Percentiles rank a stretch among this genome's conserved stretches.
Evolutionary conservation across 2,329 filamentous ascomycete species (phyloP).

Genomic region (Pseudogymnoascus sp.): DNA sequence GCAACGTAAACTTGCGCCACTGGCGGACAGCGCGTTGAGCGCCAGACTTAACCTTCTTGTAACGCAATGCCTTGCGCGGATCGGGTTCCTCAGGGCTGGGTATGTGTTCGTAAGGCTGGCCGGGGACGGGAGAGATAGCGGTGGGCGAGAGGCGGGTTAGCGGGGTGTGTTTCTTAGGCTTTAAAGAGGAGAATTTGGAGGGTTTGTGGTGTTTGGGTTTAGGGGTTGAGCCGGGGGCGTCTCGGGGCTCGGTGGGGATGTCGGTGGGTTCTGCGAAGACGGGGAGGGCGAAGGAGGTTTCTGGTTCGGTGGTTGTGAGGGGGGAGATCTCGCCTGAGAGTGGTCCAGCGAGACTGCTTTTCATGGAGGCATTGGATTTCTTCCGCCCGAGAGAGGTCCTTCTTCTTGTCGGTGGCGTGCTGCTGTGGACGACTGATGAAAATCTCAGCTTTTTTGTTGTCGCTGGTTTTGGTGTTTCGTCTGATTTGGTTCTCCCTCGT

Average conservation of each 20-base stretch:
- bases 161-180: background rate
- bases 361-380: background rate
- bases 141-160: background rate
- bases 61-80: background rate
- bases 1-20: constrained; percentile 16
- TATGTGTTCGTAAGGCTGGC: background rate
- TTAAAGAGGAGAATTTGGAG: background rate
- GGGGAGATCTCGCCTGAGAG: background rate
- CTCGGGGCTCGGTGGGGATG: background rate
- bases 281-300: background rate
- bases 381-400: background rate
- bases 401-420: background rate
- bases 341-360: background rate
- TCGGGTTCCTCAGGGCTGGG: background rate
- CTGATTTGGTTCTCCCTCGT: background rate
- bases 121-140: background rate
- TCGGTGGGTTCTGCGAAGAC: background rate
- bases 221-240: background rate
- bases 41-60: background rate
- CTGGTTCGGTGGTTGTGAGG: background rate
- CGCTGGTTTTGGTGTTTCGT: background rate
- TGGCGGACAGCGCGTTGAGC: constrained; percentile 11
- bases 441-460: background rate
- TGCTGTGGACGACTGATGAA: background rate
- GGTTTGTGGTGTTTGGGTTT: background rate